Evolutionary conservation across 78 protist species (phyloP).

Genomic region (Protostelium mycophagum): DNA sequence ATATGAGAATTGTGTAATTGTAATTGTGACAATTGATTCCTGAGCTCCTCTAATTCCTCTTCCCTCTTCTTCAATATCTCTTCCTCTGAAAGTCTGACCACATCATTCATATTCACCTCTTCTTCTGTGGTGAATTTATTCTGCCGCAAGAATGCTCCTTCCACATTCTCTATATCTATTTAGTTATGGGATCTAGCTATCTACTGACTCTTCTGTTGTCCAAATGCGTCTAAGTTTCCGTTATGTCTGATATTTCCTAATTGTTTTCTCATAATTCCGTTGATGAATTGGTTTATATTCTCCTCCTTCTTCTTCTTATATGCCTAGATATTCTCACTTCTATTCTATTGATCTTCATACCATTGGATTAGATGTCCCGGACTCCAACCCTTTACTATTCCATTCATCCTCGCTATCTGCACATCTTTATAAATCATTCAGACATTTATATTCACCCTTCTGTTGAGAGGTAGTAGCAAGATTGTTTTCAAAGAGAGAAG

Average conservation of each 20-base stretch:
- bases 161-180: conserved; percentile 8
- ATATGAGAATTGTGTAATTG: neutral
- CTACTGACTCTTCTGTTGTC: neutral
- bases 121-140: conserved; percentile 40
- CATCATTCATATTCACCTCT: neutral
- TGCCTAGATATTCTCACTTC: neutral
- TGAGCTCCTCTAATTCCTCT: conserved; percentile 27
- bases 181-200: neutral
- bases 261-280: conserved; percentile 15
- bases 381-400: conserved; percentile 33
- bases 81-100: conserved; percentile 31
- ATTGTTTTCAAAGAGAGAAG: conserved; percentile 55
- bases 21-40: neutral
- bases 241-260: conserved; percentile 5
- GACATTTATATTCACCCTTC: too few relatives aligned
- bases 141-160: conserved; percentile 37
- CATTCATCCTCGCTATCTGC: conserved; percentile 52
- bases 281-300: conserved; percentile 9
- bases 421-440: neutral
- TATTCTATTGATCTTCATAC: neutral
- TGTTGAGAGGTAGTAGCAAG: conserved; percentile 18
- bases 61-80: conserved; percentile 36
- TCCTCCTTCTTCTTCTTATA: conserved; percentile 19
- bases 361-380: conserved; percentile 42
- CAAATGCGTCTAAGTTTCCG: neutral